phyloP scores from a whole-genome alignment of 208 protist species.

The Leishmania turanica region DNA sequence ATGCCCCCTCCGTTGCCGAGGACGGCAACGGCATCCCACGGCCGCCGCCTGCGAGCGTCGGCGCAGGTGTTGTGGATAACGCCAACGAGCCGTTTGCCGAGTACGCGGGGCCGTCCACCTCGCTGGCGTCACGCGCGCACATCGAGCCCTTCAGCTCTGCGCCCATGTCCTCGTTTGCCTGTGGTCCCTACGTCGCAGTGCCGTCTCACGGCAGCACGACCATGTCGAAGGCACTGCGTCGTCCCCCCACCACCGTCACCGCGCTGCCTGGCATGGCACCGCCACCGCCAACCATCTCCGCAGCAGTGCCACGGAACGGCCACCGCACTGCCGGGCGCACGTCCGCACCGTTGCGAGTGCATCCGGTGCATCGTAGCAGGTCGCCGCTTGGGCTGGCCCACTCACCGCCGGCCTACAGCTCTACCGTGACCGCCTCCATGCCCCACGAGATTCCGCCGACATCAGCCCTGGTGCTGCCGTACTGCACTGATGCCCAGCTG shows the following conservation, averaged over 20 bases:
- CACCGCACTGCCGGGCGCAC: neutral
- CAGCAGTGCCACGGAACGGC: neutral
- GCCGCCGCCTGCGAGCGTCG: neutral
- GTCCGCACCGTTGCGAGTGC: neutral
- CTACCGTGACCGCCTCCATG: neutral
- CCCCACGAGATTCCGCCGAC: neutral
- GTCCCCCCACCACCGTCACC: neutral
- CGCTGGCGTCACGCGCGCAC: neutral
- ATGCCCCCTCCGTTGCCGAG: neutral
- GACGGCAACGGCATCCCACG: neutral
- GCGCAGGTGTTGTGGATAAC: neutral
- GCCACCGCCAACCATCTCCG: neutral
- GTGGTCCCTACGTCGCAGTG: neutral
- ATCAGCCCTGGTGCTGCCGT: slow-evolving; percentile 8
- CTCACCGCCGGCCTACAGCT: neutral
- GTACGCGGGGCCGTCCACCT: neutral
- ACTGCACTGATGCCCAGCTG: neutral
- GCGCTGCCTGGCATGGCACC: neutral
- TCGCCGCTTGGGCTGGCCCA: neutral
- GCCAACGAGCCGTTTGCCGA: neutral
- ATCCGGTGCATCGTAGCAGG: neutral
- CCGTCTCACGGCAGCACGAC: neutral
- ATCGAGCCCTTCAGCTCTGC: neutral
- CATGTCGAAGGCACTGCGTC: neutral
- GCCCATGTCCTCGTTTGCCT: neutral